Conservation (phyloP, 257 asterid species). For the Solanum neorickii region DNA sequence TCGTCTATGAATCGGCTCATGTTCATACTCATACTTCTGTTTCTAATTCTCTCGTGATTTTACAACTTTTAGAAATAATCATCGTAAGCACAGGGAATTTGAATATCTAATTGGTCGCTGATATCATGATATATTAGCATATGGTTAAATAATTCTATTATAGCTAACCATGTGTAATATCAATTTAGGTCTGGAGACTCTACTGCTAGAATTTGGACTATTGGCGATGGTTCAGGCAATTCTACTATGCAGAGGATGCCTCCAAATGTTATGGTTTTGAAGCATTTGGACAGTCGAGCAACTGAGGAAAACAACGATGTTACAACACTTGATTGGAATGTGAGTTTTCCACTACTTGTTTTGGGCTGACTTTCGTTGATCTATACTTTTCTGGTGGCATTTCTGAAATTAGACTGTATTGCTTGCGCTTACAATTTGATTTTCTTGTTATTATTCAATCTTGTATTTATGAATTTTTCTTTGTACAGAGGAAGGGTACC, state of each 20-base stretch:
- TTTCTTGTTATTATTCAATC: background rate
- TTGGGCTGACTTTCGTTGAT: background rate
- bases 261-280: constrained; percentile 44
- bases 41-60: background rate
- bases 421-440: background rate
- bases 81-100: background rate
- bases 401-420: background rate
- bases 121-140: background rate
- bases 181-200: constrained; percentile 77
- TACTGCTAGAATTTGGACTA: constrained; percentile 90
- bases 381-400: background rate
- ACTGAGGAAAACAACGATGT: constrained; percentile 92
- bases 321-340: constrained; percentile 96
- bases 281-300: constrained; percentile 72
- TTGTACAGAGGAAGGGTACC: constrained; percentile 63
- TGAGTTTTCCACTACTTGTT: constrained; percentile 17
- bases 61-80: background rate
- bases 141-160: background rate
- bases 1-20: background rate
- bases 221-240: constrained; percentile 50
- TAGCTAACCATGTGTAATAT: background rate
- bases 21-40: background rate
- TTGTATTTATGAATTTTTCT: background rate
- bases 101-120: background rate
- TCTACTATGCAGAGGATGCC: constrained; percentile 52